Evolutionary conservation across 768 basidiomycete species (phyloP).

Genomic region (Myochromella boudieri): DNA sequence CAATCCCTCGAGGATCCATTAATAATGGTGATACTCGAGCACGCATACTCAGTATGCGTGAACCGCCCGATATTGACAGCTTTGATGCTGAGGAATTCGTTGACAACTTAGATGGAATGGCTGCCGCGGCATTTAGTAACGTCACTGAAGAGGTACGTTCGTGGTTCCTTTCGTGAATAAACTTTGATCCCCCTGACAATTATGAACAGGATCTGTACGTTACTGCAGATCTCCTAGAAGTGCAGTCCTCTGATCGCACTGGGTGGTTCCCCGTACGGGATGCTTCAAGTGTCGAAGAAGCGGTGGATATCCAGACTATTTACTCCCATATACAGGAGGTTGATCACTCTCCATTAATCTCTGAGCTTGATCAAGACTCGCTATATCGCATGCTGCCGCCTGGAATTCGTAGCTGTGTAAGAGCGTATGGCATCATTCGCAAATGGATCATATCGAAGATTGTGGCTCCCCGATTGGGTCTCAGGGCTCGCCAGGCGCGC

Average conservation of each 20-base stretch:
- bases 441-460: constrained; percentile 79
- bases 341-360: constrained; percentile 69
- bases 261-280: constrained; percentile 77
- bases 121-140: constrained; percentile 69
- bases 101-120: constrained; percentile 78
- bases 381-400: constrained; percentile 77
- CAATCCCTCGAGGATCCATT: constrained; percentile 12
- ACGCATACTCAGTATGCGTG: constrained; percentile 39
- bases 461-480: constrained; percentile 61
- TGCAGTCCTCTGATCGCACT: constrained; percentile 74
- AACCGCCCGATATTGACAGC: constrained; percentile 64
- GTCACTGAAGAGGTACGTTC: constrained; percentile 69
- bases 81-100: constrained; percentile 69
- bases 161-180: constrained; percentile 4
- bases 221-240: constrained; percentile 76
- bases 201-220: constrained; percentile 67
- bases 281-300: constrained; percentile 51
- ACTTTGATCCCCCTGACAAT: constrained; percentile 1
- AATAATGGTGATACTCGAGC: constrained; percentile 26
- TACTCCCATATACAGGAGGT: constrained; percentile 73
- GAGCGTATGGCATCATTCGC: constrained; percentile 73
- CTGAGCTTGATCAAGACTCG: constrained; percentile 67
- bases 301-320: constrained; percentile 77
- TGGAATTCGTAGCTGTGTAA: constrained; percentile 70
- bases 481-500: constrained; percentile 62